Percentiles rank a stretch among this genome's conserved stretches.
phyloP scores from a whole-genome alignment of 2,329 filamentous ascomycete genomes.

The Penicillium crustosum region DNA sequence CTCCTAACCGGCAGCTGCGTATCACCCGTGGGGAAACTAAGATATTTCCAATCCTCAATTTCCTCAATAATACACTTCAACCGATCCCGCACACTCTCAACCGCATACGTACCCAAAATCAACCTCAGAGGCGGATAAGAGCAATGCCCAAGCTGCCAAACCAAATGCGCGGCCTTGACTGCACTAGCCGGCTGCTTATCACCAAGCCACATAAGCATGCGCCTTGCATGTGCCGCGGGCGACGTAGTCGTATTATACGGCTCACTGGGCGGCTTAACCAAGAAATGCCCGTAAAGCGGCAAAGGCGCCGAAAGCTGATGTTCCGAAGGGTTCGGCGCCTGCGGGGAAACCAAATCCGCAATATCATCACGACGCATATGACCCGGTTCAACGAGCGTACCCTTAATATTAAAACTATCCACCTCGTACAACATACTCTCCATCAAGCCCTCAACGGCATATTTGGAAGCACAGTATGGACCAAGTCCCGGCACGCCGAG shows the following conservation, averaged over 20 bases:
- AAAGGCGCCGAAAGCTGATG: slow-evolving; percentile 52
- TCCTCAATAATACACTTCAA: slow-evolving; percentile 91
- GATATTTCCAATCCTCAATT: slow-evolving; percentile 87
- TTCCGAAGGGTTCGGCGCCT: slow-evolving; percentile 21
- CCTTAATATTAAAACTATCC: slow-evolving; percentile 87
- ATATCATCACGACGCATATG: slow-evolving; percentile 80
- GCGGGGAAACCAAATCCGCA: slow-evolving; percentile 33
- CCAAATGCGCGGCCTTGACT: slow-evolving; percentile 86
- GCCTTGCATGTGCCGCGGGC: slow-evolving; percentile 81
- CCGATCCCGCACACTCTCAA: slow-evolving; percentile 90
- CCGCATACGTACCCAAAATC: slow-evolving; percentile 88
- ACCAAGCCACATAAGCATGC: slow-evolving; percentile 92
- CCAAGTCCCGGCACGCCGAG: slow-evolving; percentile 91
- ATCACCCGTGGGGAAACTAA: slow-evolving; percentile 62
- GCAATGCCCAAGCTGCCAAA: slow-evolving; percentile 94
- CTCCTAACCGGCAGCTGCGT: slow-evolving; percentile 19
- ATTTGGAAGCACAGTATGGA: slow-evolving; percentile 95
- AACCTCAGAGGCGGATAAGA: slow-evolving; percentile 86
- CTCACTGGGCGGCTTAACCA: slow-evolving; percentile 80
- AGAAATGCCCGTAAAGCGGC: slow-evolving; percentile 86
- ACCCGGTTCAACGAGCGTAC: slow-evolving; percentile 87
- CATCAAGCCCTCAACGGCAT: slow-evolving; percentile 91
- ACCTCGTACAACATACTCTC: slow-evolving; percentile 97
- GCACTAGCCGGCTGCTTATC: slow-evolving; percentile 90
- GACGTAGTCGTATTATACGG: slow-evolving; percentile 75